Conservation (phyloP, 2,329 filamentous ascomycete species). For the Pseudogymnoascus sp. region DNA sequence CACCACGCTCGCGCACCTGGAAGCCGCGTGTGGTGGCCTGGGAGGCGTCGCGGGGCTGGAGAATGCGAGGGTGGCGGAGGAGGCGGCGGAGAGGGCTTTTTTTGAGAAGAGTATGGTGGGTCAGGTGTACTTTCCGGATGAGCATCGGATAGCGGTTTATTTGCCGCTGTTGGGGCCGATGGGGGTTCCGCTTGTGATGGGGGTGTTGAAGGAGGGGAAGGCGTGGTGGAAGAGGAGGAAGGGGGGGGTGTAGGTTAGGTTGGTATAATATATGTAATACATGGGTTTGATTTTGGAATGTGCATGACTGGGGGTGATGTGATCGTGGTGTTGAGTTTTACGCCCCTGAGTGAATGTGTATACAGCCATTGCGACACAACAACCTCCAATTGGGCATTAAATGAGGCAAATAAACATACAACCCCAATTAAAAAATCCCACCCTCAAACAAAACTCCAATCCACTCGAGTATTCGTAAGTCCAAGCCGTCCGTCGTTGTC, state of each 20-base stretch:
- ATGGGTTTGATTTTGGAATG: not conserved
- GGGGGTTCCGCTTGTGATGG: slow-evolving; percentile 82
- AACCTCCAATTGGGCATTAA: no score
- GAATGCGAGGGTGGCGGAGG: slow-evolving; percentile 78
- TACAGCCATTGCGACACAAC: no score
- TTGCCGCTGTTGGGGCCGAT: slow-evolving; percentile 84
- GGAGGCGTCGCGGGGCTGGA: slow-evolving; percentile 62
- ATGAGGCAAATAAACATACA: no score
- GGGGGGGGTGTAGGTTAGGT: not conserved
- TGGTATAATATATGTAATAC: slow-evolving; percentile 9
- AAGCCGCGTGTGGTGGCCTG: slow-evolving; percentile 68
- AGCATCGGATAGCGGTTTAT: slow-evolving; percentile 97
- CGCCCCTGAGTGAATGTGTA: not conserved
- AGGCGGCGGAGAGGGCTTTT: slow-evolving; percentile 86
- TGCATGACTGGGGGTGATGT: not conserved
- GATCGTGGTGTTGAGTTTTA: not conserved
- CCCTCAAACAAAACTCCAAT: no score
- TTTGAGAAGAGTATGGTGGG: slow-evolving; percentile 99
- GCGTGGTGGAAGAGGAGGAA: slow-evolving; percentile 29
- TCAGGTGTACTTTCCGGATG: slow-evolving; percentile 96
- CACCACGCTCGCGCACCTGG: slow-evolving; percentile 70
- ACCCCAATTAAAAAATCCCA: no score
- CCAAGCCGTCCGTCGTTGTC: not conserved
- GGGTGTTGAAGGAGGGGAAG: slow-evolving; percentile 73
- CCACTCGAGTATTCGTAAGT: no score